phyloP scores from a whole-genome alignment of 2,329 filamentous ascomycete genomes.

The Teratosphaeria destructans region DNA sequence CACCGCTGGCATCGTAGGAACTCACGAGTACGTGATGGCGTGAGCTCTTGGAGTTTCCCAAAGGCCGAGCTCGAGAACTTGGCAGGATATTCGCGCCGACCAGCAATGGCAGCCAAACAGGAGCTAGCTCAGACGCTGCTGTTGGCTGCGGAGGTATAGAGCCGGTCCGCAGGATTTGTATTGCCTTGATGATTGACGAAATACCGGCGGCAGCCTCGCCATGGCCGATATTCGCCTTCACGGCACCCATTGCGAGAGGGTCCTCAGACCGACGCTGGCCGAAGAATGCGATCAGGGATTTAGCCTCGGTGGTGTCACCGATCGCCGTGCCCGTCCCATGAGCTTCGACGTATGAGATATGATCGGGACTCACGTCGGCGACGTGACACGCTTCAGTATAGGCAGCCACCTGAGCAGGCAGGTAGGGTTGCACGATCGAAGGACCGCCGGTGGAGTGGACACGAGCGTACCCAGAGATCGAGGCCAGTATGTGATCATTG shows the following conservation, averaged over 20 bases:
- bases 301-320: constrained; percentile 22
- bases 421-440: no score
- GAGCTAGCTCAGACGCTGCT: no score
- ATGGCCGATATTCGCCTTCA: constrained; percentile 23
- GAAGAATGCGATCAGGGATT: constrained; percentile 12
- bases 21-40: no score
- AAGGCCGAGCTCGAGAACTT: constrained; percentile 40
- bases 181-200: constrained; percentile 53
- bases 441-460: no score
- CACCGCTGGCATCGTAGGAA: constrained; percentile 49
- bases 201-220: constrained; percentile 24
- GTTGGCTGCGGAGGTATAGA: constrained; percentile 49
- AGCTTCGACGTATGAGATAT: constrained; percentile 18
- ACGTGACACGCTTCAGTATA: constrained; percentile 3
- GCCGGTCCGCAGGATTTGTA: constrained; percentile 55
- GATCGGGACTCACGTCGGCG: no score
- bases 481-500: constrained; percentile 20
- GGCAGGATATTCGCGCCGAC: constrained; percentile 21
- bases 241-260: constrained; percentile 15
- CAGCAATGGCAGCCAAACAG: no score
- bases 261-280: constrained; percentile 8
- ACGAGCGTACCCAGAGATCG: constrained; percentile 6
- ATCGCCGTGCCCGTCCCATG: constrained; percentile 27
- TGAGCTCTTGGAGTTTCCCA: no score
- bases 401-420: background rate